Evolutionary conservation across 106 monocot species (phyloP).

Genomic region (Posidonia australis): DNA sequence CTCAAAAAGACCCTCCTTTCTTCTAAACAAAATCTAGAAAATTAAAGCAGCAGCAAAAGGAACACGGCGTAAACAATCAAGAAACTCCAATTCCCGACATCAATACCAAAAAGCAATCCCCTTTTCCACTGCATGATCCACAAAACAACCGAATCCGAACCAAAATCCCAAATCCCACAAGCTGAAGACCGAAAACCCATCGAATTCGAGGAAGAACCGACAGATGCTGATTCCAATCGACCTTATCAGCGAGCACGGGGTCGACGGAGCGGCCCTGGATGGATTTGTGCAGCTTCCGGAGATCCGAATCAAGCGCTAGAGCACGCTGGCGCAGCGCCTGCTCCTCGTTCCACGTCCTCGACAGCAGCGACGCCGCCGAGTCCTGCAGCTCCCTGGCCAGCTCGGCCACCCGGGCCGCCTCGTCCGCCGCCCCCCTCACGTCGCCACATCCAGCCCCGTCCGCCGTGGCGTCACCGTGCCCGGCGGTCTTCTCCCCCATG

Average conservation of each 20-base stretch:
- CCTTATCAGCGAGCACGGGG: constrained; percentile 58
- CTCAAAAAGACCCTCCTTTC: no score
- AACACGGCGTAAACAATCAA: no score
- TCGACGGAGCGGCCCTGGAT: constrained; percentile 24
- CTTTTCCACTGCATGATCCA: no score
- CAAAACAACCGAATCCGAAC: not conserved
- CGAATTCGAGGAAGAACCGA: no score
- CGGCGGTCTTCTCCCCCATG: not conserved
- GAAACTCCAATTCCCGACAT: no score
- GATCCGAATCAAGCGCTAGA: constrained; percentile 60
- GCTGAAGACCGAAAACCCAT: no score
- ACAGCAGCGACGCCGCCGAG: constrained; percentile 47
- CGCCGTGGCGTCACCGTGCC: not conserved
- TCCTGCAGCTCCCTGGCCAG: constrained; percentile 71
- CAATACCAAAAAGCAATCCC: no score
- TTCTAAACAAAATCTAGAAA: no score
- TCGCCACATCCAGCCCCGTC: constrained; percentile 13
- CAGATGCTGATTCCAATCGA: not conserved
- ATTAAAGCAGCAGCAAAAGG: no score
- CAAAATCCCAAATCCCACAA: not conserved
- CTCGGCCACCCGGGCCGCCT: constrained; percentile 43
- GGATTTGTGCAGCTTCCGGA: constrained; percentile 39
- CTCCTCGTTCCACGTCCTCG: constrained; percentile 58
- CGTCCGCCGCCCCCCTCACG: constrained; percentile 19
- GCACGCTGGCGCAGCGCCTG: constrained; percentile 68